Conservation (phyloP, 2,329 filamentous ascomycete genomes). For the Pseudogymnoascus sp. region DNA sequence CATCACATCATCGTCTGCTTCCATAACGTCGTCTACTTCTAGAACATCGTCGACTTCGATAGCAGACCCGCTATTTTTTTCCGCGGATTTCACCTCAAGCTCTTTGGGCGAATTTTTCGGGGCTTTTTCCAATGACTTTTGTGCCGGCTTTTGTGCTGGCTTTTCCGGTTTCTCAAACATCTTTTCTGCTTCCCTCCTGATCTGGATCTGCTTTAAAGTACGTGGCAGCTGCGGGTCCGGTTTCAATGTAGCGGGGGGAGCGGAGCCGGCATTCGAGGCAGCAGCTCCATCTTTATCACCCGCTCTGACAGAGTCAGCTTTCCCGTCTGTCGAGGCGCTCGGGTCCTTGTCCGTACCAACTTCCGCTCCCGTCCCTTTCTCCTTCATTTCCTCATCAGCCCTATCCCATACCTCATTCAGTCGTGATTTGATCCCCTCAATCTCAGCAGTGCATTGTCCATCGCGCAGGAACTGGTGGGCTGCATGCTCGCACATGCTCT, state of each 20-base stretch:
- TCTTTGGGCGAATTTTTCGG: background rate
- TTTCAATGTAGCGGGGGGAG: background rate
- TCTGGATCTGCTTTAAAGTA: background rate
- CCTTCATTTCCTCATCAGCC: background rate
- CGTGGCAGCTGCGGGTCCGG: background rate
- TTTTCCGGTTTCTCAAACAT: constrained; percentile 6
- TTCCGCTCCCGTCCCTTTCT: background rate
- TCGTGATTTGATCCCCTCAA: constrained; percentile 58
- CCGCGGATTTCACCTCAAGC: background rate
- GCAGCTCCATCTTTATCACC: background rate
- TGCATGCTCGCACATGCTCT: constrained; percentile 74
- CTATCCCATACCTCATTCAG: constrained; percentile 53
- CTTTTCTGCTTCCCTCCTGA: constrained; percentile 5
- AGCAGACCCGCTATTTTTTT: background rate
- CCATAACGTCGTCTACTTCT: background rate
- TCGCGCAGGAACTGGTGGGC: constrained; percentile 86
- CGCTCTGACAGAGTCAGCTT: constrained; percentile 2
- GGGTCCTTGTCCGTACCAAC: background rate
- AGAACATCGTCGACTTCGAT: background rate
- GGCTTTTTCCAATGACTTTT: background rate
- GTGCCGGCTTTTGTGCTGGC: background rate
- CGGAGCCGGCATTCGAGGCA: background rate
- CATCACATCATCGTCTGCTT: background rate
- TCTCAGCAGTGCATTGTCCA: constrained; percentile 72
- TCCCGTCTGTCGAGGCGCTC: background rate